Evolutionary conservation across 2,329 filamentous ascomycete species (phyloP), one percentile per base, ranked within the genome.

Genomic region (Zasmidium angulare): DNA sequence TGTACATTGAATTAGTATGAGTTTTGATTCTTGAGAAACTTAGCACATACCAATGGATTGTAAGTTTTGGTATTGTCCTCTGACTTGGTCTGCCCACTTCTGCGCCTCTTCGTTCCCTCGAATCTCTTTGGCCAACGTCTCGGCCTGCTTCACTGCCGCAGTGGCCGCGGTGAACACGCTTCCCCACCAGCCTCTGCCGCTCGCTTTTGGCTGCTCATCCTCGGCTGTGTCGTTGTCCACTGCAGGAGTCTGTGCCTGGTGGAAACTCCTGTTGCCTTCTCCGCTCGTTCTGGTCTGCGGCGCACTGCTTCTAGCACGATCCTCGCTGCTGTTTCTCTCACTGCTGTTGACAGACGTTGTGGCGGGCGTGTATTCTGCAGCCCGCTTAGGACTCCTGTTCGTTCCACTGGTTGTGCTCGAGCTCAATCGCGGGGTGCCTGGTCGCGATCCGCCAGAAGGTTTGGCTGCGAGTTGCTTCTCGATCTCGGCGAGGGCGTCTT

Each of bases 41-140:
- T 29, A 29, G 53, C 10, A 76, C 79, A 65, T 84, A 93, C 91
- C 89, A 62, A 93, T 80, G 56, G 87, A 89, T 67, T 85, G 85
- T 46, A 98, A 79, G 29, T 86, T 87, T 48, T 88, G 89, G 96
- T 90, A 72, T 56, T 65, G 58, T 60, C 92, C 93, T 71, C 88
- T 88, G 56, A 98, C 89, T 74, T 98, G 93, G 55, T 96, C 90
- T 1, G 93, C 91, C 92, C 93, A 99, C 74, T 91, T 90, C 79
- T 93, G 93, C 53, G 93, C 95, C 75, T 99, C 95, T 72, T 98
- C 92, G 70, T 96, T 97, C 73, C 95, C 89, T 74, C 96, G 91
- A 50, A 99, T 93, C 75, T 98, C 91, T 74, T 93, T 96, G 65
- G 96, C 93, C 0, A 93, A 89, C 7, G 89, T 91, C 77, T 97